Evolutionary conservation across 108 stramenopile genomes (phyloP), one percentile per base, ranked within the genome.

Genomic region (Fistulifera pelliculosa): DNA sequence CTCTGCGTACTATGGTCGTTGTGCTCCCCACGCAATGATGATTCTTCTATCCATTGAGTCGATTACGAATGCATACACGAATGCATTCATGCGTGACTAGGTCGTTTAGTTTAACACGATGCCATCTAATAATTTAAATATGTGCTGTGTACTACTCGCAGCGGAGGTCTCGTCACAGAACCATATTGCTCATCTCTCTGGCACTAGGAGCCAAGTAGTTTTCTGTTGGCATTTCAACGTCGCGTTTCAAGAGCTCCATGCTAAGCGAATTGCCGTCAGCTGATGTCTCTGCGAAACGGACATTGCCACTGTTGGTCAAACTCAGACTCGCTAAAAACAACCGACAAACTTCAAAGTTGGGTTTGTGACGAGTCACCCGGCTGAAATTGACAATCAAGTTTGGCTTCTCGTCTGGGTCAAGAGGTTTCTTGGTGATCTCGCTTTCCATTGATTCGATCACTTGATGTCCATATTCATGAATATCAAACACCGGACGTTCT

Each of bases 11-110:
- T 99, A 96, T 71, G 91, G 83, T 44, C 75, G 98, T 2, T 96
- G 96, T 66, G 98, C 96, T 21, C 98, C 98, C 21, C 98, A 99
- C 77, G 98, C 98, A 28, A 99, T 99, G 96, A 95, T 97, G 60
- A 94, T 97, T 56, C 68, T 99, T 54, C 75, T 99, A 31, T 90
- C 89, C 27, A 95, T 94, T 61, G 96, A 99, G 60, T 80, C 78
- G 47, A 92, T 99, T 56, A 97, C 91, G 17, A 65, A 71, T 52
- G 64, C 65, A 22, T 91, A 91, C 68, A 69, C 62, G 55, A 80
- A 58, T 23, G 44, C 74, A 25, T 75, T 78, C 35, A 58, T 76
- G 19, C 76, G 56, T 35, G 55, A 54, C 19, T 47, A 18, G 11
- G 19, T 21, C 11, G 19, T 45, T 17, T 21, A 45, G 2, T 45